A percentile compares a stretch with the other conserved stretches of the same genome.
Conservation (phyloP, 495 filamentous ascomycete genomes). For the Aspergillus coremiiformis region DNA sequence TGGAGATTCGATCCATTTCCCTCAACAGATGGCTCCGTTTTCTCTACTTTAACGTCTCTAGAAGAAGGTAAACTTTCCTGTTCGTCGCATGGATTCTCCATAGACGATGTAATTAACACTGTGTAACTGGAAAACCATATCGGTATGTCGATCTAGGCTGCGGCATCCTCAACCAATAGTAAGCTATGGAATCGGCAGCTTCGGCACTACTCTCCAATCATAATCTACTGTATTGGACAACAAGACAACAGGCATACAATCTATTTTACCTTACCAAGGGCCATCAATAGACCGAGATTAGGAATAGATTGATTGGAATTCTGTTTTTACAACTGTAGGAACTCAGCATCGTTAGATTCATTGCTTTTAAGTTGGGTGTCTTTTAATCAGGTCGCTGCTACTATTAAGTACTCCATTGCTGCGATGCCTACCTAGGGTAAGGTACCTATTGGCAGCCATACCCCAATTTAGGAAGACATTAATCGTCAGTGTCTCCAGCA, state of each 20-base stretch:
- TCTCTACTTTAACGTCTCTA: background rate
- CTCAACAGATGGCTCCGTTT: background rate
- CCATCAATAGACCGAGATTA: too few species aligned
- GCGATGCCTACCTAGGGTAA: too few species aligned
- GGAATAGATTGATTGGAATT: too few species aligned
- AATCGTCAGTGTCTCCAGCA: background rate
- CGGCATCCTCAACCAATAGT: conserved; percentile 4
- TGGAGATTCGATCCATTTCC: too few species aligned
- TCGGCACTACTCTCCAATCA: conserved; percentile 5
- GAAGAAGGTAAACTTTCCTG: background rate
- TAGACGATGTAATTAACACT: background rate
- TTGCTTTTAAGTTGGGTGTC: background rate
- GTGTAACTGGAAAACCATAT: conserved; percentile 1
- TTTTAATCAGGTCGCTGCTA: background rate
- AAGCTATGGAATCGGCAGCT: background rate
- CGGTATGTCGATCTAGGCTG: background rate
- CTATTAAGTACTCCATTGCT: background rate
- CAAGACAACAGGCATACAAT: background rate
- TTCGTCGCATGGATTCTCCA: background rate
- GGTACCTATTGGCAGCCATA: too few species aligned
- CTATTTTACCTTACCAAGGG: conserved; percentile 1
- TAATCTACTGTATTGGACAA: too few species aligned
- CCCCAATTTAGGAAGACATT: too few species aligned
- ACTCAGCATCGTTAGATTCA: too few species aligned
- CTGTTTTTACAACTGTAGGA: too few species aligned